A percentile compares a stretch with the other conserved stretches of the same genome.
Conservation (phyloP, 176 grass and related monocot genomes). For the Musa beccarii region DNA sequence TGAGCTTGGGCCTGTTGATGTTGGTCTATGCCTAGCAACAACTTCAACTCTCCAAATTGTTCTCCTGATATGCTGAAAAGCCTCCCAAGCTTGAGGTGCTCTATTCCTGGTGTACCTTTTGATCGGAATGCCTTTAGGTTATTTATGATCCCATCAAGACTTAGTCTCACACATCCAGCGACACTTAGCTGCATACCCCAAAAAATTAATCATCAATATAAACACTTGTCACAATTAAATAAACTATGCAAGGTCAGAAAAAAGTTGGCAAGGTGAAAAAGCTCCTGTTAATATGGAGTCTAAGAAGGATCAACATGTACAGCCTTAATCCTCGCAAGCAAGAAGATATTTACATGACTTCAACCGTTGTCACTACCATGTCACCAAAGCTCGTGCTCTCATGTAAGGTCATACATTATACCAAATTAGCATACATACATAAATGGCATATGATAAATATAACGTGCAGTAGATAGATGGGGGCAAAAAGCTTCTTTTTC, state of each 20-base stretch:
- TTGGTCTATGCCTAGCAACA: constrained; percentile 52
- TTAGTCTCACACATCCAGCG: constrained; percentile 42
- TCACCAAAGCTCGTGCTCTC: no score
- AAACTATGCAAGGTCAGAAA: no score
- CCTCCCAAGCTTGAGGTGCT: constrained; percentile 52
- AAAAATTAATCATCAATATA: neutral
- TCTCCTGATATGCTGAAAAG: constrained; percentile 43
- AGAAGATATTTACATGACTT: no score
- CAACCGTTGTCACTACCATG: no score
- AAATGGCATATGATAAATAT: no score
- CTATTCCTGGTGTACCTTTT: constrained; percentile 36
- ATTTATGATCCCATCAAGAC: constrained; percentile 48
- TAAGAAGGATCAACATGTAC: no score
- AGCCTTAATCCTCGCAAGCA: no score
- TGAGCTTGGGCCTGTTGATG: constrained; percentile 21
- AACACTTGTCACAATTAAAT: neutral
- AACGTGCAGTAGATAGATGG: no score
- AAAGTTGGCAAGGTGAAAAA: no score
- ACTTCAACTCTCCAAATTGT: constrained; percentile 47
- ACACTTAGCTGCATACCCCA: constrained; percentile 48
- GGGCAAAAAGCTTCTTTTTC: no score
- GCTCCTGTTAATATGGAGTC: no score
- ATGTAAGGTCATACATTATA: no score
- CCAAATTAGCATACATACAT: neutral
- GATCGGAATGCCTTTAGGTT: constrained; percentile 58